phyloP scores from a whole-genome alignment of 768 basidiomycete genomes.

The Ephemerocybe angulata region DNA sequence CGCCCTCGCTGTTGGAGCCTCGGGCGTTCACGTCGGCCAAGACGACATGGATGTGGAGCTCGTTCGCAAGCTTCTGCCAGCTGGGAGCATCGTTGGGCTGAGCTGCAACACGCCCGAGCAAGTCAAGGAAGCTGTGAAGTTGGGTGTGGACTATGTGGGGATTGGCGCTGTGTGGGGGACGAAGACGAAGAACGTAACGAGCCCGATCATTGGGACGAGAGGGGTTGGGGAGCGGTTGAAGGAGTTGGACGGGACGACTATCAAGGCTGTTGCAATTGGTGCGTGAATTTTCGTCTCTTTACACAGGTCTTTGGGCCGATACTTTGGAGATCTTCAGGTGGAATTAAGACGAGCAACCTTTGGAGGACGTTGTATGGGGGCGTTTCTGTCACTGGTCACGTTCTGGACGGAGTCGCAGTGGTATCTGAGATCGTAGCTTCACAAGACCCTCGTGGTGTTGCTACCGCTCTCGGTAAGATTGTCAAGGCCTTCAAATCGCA shows the following conservation, averaged over 20 bases:
- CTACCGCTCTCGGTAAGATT: constrained; percentile 41
- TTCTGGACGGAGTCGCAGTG: constrained; percentile 81
- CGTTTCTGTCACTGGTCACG: constrained; percentile 51
- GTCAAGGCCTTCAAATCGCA: constrained; percentile 41
- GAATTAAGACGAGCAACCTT: constrained; percentile 78
- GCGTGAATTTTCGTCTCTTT: constrained; percentile 14
- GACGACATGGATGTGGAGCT: constrained; percentile 71
- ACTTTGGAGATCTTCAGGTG: constrained; percentile 48
- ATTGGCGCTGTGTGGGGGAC: constrained; percentile 85
- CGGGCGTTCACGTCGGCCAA: constrained; percentile 89
- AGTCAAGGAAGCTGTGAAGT: constrained; percentile 54
- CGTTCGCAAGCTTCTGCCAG: constrained; percentile 66
- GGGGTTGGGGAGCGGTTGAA: constrained; percentile 67
- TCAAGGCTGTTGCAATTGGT: constrained; percentile 88
- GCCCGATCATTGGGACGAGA: constrained; percentile 64
- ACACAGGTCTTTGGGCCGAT: neutral
- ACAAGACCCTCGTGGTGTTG: constrained; percentile 46
- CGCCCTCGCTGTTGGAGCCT: constrained; percentile 69
- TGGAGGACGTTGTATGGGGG: constrained; percentile 72
- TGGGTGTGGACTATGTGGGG: constrained; percentile 81
- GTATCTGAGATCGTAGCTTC: constrained; percentile 85
- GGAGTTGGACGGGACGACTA: constrained; percentile 54
- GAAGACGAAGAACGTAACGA: constrained; percentile 69
- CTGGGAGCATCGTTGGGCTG: constrained; percentile 71
- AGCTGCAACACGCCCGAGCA: constrained; percentile 71